These are phyloP conservation scores for Gossypium longicalyx DNA, from an alignment of 345 rosid species.

Conservation along the genomic window DNA sequence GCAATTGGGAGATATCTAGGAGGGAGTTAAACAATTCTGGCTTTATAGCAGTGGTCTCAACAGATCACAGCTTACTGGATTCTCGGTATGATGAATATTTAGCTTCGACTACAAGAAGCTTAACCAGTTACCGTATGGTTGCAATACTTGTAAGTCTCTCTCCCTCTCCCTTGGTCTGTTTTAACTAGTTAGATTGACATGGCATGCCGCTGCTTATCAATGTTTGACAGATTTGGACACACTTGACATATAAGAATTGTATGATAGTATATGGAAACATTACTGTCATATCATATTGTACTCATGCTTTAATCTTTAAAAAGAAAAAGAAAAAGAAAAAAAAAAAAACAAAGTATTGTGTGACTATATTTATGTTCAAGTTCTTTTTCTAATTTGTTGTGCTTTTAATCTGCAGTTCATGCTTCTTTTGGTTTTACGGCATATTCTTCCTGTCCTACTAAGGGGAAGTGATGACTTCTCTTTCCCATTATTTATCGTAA, in stretches of 20 bases:
- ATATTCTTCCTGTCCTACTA: constrained; percentile 64
- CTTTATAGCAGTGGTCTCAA: constrained; percentile 66
- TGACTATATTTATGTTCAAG: neutral
- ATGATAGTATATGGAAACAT: no score
- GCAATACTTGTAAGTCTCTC: constrained; percentile 52
- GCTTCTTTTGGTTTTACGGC: constrained; percentile 73
- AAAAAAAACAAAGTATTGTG: neutral
- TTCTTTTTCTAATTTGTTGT: neutral
- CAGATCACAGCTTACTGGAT: constrained; percentile 43
- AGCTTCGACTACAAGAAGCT: constrained; percentile 48
- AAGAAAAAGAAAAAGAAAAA: no score
- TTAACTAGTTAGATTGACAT: neutral
- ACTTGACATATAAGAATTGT: neutral
- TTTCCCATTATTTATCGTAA: constrained; percentile 55
- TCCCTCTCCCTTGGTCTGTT: neutral
- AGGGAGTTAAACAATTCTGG: constrained; percentile 43
- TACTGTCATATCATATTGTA: no score
- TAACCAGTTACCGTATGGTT: constrained; percentile 52
- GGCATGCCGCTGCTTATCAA: neutral
- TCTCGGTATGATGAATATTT: constrained; percentile 45
- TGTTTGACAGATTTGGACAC: neutral
- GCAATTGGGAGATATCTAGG: constrained; percentile 74
- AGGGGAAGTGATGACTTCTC: constrained; percentile 38
- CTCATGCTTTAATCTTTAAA: no score
- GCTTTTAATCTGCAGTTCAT: constrained; percentile 55